Conservation (phyloP, 768 basidiomycete species). For the Tricholoma hemisulphureum region DNA sequence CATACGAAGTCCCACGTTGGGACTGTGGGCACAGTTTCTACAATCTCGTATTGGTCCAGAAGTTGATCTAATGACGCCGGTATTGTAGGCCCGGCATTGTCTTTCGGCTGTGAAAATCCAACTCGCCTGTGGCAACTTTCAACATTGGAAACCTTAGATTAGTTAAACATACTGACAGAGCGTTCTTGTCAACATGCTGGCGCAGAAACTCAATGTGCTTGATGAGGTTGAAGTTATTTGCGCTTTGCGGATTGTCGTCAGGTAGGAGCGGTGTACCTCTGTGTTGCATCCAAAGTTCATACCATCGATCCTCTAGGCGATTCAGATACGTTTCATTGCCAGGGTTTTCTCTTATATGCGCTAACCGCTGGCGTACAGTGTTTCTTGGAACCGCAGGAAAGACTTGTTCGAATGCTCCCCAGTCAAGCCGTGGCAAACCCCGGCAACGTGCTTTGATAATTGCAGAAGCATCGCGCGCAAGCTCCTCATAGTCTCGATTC, state of each 20-base stretch:
- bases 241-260: constrained; percentile 66
- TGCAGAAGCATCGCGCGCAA: constrained; percentile 79
- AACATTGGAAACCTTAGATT: constrained; percentile 1
- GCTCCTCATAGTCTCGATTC: constrained; percentile 85
- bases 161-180: constrained; percentile 58
- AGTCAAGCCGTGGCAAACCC: constrained; percentile 56
- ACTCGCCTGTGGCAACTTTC: constrained; percentile 50
- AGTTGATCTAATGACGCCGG: constrained; percentile 46
- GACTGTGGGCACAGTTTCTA: constrained; percentile 38
- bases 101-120: constrained; percentile 50
- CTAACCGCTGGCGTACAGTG: constrained; percentile 67
- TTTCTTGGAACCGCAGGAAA: constrained; percentile 77
- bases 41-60: constrained; percentile 46
- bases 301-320: constrained; percentile 80
- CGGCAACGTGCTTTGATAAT: constrained; percentile 82
- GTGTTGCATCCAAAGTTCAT: constrained; percentile 71
- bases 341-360: constrained; percentile 55
- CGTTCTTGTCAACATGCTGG: constrained; percentile 79
- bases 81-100: constrained; percentile 35
- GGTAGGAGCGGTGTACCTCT: constrained; percentile 65
- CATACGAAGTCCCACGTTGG: constrained; percentile 75
- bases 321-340: constrained; percentile 75
- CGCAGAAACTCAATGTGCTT: constrained; percentile 82
- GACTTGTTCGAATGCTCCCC: constrained; percentile 71
- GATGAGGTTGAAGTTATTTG: constrained; percentile 75